phyloP scores from a whole-genome alignment of 2,329 filamentous ascomycete species.

The Cadophora sp. region DNA sequence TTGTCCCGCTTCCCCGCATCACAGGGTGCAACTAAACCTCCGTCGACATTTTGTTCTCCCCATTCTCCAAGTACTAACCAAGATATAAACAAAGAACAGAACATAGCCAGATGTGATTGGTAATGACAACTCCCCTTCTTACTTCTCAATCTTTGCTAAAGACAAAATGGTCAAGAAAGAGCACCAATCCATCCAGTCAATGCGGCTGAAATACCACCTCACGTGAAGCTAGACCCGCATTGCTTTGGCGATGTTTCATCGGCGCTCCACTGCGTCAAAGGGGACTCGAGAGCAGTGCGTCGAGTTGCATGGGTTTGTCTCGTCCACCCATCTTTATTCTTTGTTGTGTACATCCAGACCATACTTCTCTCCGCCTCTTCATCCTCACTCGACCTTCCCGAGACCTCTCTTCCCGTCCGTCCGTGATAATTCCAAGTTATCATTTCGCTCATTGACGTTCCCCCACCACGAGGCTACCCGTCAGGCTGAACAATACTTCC shows the following conservation, averaged over 20 bases:
- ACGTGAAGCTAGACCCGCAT: conserved; percentile 8
- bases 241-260: conserved; percentile 23
- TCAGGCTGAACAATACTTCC: conserved; percentile 23
- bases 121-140: background rate
- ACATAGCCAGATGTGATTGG: background rate
- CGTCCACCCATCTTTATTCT: conserved; percentile 19
- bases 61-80: background rate
- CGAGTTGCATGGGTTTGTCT: conserved; percentile 15
- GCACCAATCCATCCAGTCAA: background rate
- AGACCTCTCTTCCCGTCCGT: conserved; percentile 2
- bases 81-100: background rate
- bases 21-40: background rate
- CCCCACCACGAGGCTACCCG: conserved; percentile 28
- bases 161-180: background rate
- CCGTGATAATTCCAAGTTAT: conserved; percentile 8
- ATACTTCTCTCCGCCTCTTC: background rate
- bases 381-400: conserved; percentile 1
- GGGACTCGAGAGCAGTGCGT: conserved; percentile 2
- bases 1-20: background rate
- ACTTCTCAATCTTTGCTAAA: background rate
- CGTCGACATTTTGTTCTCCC: background rate
- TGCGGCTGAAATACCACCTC: conserved; percentile 1
- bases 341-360: conserved; percentile 7
- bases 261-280: conserved; percentile 21
- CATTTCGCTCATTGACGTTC: conserved; percentile 18